These are phyloP conservation scores for Phytophthora hybrid DNA, from an alignment of 352 stramenopile genomes.

Conservation along the genomic window DNA sequence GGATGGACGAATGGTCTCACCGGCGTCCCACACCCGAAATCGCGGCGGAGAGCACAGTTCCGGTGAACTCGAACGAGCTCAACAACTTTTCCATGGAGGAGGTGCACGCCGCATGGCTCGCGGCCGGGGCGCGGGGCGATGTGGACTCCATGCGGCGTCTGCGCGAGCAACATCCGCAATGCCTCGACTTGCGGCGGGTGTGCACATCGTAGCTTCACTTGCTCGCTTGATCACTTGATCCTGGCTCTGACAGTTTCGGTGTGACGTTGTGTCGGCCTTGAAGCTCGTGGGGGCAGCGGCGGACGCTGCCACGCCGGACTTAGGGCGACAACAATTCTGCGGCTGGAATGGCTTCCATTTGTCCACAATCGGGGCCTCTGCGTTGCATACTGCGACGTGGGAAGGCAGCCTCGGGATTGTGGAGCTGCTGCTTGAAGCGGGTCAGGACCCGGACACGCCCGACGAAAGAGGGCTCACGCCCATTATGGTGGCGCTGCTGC, in stretches of 20 bases:
- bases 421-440: conserved; percentile 25
- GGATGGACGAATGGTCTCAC: background rate
- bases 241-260: conserved; percentile 8
- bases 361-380: conserved; percentile 23
- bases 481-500: conserved; percentile 36
- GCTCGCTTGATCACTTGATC: background rate
- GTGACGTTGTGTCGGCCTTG: conserved; percentile 5
- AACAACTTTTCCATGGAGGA: conserved; percentile 13
- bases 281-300: conserved; percentile 3
- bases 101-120: conserved; percentile 26
- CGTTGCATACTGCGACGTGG: conserved; percentile 36
- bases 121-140: conserved; percentile 20
- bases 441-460: conserved; percentile 30
- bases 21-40: background rate
- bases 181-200: conserved; percentile 32
- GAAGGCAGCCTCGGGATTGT: conserved; percentile 21
- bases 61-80: background rate
- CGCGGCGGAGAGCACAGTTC: background rate
- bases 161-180: conserved; percentile 22
- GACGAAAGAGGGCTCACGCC: conserved; percentile 32
- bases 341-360: conserved; percentile 38
- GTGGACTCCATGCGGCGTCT: conserved; percentile 22
- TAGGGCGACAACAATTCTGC: conserved; percentile 20
- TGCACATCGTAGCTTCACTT: background rate
- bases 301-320: conserved; percentile 1